Percentiles rank a stretch among this genome's conserved stretches.
Evolutionary conservation across 805 yeast species (phyloP).

Genomic region (Pichia occidentalis): DNA sequence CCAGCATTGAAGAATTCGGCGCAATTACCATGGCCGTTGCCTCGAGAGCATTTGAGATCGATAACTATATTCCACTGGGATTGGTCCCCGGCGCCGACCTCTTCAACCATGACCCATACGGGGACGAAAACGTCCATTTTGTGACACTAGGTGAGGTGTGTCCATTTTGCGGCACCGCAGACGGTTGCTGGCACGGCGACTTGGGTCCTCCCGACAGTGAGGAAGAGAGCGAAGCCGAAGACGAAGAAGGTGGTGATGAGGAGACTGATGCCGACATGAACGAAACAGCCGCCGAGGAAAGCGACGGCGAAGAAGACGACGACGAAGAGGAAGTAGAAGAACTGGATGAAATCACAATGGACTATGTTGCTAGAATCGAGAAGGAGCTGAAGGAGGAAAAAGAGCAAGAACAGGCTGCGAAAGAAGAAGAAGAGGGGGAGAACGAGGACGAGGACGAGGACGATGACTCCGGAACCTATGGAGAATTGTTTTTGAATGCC

Average conservation of each 20-base stretch:
- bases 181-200: constrained; percentile 29
- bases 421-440: constrained; percentile 18
- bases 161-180: constrained; percentile 28
- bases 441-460: constrained; percentile 21
- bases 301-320: constrained; percentile 10
- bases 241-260: constrained; percentile 20
- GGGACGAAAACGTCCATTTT: constrained; percentile 59
- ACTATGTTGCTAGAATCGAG: constrained; percentile 28
- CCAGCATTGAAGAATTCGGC: constrained; percentile 43
- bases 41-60: constrained; percentile 77
- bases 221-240: constrained; percentile 27
- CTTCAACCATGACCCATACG: constrained; percentile 62
- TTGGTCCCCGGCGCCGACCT: constrained; percentile 90
- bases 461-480: constrained; percentile 21
- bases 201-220: constrained; percentile 27
- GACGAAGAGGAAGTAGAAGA: constrained; percentile 22
- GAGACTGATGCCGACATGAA: constrained; percentile 14
- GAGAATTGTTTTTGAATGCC: constrained; percentile 32
- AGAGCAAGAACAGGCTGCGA: constrained; percentile 19
- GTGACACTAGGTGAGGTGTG: constrained; percentile 40
- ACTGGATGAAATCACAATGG: constrained; percentile 27
- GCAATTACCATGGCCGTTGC: constrained; percentile 55
- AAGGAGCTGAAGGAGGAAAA: constrained; percentile 19
- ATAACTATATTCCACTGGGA: constrained; percentile 63
- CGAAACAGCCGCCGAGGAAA: not conserved